Base-by-base conservation (phyloP, 805 yeast genomes). In the Henningerozyma blattae region DNA sequence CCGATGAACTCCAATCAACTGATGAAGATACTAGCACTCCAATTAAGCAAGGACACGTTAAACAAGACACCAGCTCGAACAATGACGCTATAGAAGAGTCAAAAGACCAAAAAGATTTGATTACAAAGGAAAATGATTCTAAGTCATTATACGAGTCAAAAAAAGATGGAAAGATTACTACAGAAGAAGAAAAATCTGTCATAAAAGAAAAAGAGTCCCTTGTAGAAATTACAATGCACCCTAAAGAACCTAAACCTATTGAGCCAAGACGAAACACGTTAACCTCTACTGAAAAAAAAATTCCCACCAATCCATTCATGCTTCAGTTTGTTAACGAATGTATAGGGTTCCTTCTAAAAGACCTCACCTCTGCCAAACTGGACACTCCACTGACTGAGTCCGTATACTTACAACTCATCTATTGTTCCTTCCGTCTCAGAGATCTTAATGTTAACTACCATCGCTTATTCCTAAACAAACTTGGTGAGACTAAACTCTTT, bases 351-450 rank as follows among this genome's bases (percentile, higher is more conserved):
- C 13, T 61, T 54, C 22, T 52, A 52, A n/a, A 50, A 5, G 49
- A 50, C 22, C 33, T 47, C 15, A n/a, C 18, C 2, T 34, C 40
- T n/a, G 40, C 54, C 5, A 35, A 56, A n/a, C 37, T 67, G 1
- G 65, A 60, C 15, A 56, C 56, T 12, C 54, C 50, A 12, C 54
- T 69, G 8, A 66, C 65, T 22, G 80, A 80, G 36, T 81, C 89
- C 1, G 61, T 86, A 16, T 70, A 87, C 42, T 59, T 89, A 22
- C 98, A 89, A 56, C 58, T 87, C 26, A 75, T 84, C 1, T 89
- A 87, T 58, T 83, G 95, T 43, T 79, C 94, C n/a, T 85, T 80
- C 50, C 77, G 94, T 25, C 62, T 89, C 34, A 76, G 80, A 5
- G 61, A 56, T 27, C 38, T 50, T 9, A 56, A 56, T 27, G 35